Conservation (phyloP, 345 rosid genomes). For the Punica granatum region DNA sequence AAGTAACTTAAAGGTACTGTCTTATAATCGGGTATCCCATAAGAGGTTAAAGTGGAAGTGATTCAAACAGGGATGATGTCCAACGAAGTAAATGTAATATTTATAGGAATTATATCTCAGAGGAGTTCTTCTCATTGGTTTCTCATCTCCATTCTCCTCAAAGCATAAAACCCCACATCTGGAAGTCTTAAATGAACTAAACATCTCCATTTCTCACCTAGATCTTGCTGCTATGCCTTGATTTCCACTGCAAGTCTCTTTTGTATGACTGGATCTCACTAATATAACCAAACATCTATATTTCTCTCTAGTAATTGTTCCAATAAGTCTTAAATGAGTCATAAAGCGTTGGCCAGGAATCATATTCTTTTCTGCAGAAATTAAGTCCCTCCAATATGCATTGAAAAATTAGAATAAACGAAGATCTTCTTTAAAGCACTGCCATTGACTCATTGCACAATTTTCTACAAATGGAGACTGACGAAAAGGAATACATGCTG, state of each 20-base stretch:
- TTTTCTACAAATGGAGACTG: background rate
- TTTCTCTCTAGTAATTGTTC: background rate
- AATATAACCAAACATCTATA: background rate
- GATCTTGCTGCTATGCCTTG: too few relatives aligned
- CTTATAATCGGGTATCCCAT: background rate
- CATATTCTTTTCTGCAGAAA: background rate
- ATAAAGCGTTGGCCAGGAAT: background rate
- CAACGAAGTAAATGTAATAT: background rate
- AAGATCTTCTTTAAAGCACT: background rate
- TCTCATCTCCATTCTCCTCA: background rate
- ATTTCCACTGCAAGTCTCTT: too few relatives aligned
- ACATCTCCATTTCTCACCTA: too few relatives aligned
- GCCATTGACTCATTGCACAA: background rate
- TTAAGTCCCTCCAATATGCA: background rate
- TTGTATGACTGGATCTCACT: background rate
- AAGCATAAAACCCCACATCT: too few relatives aligned
- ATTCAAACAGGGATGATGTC: background rate
- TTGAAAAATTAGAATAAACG: background rate
- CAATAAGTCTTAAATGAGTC: background rate
- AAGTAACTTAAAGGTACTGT: background rate
- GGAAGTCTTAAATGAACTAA: too few relatives aligned
- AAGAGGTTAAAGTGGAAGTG: background rate
- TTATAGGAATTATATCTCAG: background rate
- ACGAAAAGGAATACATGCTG: background rate
- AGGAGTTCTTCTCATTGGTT: background rate